Percentiles rank a stretch among this genome's conserved stretches.
Evolutionary conservation across 2,329 filamentous ascomycete genomes (phyloP).

Genomic region (Berkeleyomyces basicola): DNA sequence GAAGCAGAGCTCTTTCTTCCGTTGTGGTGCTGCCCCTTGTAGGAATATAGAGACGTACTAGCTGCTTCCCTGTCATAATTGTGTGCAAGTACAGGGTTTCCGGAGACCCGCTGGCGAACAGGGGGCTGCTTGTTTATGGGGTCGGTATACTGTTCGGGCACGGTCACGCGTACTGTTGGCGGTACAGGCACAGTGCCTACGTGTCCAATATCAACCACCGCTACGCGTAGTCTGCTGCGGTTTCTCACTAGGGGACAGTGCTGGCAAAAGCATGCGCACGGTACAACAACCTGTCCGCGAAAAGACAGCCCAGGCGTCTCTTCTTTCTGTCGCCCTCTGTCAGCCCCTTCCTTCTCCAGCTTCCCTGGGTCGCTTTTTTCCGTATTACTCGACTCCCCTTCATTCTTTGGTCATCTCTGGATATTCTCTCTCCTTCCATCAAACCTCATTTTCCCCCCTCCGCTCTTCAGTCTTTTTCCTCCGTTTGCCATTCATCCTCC

Average conservation of each 20-base stretch:
- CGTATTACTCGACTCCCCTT: constrained; percentile 2
- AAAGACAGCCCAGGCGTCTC: constrained; percentile 7
- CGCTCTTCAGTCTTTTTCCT: not conserved
- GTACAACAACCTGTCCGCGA: not conserved
- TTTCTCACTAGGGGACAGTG: not conserved
- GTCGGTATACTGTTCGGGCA: constrained; percentile 6
- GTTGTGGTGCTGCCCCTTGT: constrained; percentile 1
- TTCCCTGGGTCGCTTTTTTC: constrained; percentile 4
- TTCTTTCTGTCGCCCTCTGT: not conserved
- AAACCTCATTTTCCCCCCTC: constrained; percentile 13
- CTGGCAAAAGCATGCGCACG: not conserved
- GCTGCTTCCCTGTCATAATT: constrained; percentile 1
- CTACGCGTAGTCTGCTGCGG: not conserved
- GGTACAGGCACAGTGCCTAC: constrained; percentile 3
- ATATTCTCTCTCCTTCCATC: constrained; percentile 12
- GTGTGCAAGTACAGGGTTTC: not conserved
- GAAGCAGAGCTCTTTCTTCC: not conserved
- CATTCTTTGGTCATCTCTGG: constrained; percentile 2
- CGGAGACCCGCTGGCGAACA: not conserved
- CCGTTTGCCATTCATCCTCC: constrained; percentile 1
- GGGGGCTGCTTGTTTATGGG: not conserved
- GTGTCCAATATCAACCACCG: not conserved
- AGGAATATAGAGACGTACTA: constrained; percentile 1
- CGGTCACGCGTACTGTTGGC: constrained; percentile 3
- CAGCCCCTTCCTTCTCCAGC: not conserved